phyloP scores from a whole-genome alignment of 371 early-diverging fungal species.

The Lichtheimia ornata region DNA sequence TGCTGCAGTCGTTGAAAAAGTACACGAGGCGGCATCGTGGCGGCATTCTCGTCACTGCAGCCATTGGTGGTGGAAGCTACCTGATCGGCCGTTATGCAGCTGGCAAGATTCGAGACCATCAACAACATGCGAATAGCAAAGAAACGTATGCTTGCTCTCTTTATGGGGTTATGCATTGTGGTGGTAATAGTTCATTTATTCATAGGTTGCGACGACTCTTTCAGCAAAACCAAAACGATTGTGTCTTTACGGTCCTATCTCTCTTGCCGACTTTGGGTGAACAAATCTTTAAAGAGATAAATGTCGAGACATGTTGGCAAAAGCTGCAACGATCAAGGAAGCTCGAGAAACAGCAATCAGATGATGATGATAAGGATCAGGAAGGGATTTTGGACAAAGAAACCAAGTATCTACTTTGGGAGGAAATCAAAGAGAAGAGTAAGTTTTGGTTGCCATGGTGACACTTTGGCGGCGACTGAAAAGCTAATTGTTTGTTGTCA shows the following conservation, averaged over 20 bases:
- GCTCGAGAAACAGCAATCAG: slow-evolving; percentile 23
- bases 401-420: slow-evolving; percentile 81
- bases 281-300: slow-evolving; percentile 70
- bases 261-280: slow-evolving; percentile 80
- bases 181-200: no score
- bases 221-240: slow-evolving; percentile 91
- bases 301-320: slow-evolving; percentile 76
- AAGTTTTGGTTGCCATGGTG: slow-evolving; percentile 10
- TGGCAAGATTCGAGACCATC: no score
- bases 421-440: slow-evolving; percentile 84
- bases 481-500: neutral
- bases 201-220: slow-evolving; percentile 81
- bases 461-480: no score
- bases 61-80: neutral
- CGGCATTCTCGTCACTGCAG: neutral
- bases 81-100: neutral
- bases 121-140: no score
- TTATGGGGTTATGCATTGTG: no score
- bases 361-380: neutral
- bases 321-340: slow-evolving; percentile 62
- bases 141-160: no score
- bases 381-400: slow-evolving; percentile 39
- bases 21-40: neutral
- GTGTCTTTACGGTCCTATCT: slow-evolving; percentile 77
- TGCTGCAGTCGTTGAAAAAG: neutral